These are phyloP conservation scores for Rubroboletus pulcherrimus DNA, from an alignment of 768 basidiomycete species.

Conservation along the genomic window DNA sequence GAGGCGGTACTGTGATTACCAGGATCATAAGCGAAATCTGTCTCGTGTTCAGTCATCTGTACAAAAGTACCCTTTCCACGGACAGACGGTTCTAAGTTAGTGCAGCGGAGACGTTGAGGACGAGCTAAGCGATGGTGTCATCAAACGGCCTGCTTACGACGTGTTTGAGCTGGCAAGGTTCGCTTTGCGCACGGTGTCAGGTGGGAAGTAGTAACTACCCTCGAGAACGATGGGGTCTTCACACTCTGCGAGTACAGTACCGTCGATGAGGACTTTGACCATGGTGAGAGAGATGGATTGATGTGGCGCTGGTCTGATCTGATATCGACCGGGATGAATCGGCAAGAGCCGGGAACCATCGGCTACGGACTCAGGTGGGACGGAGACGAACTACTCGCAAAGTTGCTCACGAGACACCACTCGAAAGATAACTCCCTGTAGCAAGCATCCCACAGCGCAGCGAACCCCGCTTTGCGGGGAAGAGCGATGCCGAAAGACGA, in stretches of 20 bases:
- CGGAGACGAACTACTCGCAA: neutral
- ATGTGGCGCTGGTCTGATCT: neutral
- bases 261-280: conserved; percentile 53
- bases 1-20: conserved; percentile 47
- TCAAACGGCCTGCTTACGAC: conserved; percentile 34
- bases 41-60: neutral
- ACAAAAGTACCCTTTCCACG: conserved; percentile 67
- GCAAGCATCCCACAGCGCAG: conserved; percentile 4
- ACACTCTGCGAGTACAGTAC: conserved; percentile 54
- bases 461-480: conserved; percentile 54
- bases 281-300: conserved; percentile 4
- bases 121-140: conserved; percentile 3
- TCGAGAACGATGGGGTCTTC: conserved; percentile 55
- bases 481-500: conserved; percentile 60
- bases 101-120: neutral
- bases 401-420: neutral
- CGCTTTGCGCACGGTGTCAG: conserved; percentile 43
- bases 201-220: conserved; percentile 74
- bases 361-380: neutral
- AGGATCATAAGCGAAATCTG: neutral
- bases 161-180: conserved; percentile 51
- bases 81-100: conserved; percentile 47
- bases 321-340: conserved; percentile 2
- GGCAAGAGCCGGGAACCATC: conserved; percentile 21
- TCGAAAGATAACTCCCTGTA: neutral